Evolutionary conservation across 2,329 filamentous ascomycete species (phyloP).

Genomic region (Verticillium nonalfalfae): DNA sequence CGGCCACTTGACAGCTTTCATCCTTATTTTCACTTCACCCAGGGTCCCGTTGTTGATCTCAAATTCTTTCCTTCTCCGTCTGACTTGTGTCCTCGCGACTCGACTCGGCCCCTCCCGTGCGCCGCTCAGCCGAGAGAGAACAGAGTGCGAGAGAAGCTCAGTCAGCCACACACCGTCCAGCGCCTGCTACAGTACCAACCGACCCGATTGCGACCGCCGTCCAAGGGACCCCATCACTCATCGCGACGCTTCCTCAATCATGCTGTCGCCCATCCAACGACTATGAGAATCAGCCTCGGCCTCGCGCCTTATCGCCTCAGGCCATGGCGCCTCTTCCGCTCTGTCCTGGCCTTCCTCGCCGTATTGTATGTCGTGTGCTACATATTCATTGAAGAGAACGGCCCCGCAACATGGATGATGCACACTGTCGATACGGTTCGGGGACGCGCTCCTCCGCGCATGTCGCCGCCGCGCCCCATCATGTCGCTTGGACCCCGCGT

Average conservation of each 20-base stretch:
- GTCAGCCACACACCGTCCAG: background rate
- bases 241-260: background rate
- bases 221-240: background rate
- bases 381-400: background rate
- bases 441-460: background rate
- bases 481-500: constrained; percentile 8
- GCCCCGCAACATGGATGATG: background rate
- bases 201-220: background rate
- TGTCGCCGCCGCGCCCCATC: background rate
- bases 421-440: background rate
- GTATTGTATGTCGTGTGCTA: background rate
- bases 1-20: background rate
- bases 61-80: background rate
- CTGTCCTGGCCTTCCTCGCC: background rate
- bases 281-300: background rate
- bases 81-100: background rate
- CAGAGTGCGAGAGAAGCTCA: background rate
- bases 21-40: background rate
- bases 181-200: background rate
- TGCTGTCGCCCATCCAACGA: background rate
- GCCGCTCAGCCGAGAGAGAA: background rate
- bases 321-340: background rate
- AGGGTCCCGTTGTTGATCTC: background rate
- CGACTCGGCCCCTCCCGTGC: background rate
- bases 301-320: background rate